phyloP scores from a whole-genome alignment of 139 green algal species.

The Zygnema circumcarinatum region DNA sequence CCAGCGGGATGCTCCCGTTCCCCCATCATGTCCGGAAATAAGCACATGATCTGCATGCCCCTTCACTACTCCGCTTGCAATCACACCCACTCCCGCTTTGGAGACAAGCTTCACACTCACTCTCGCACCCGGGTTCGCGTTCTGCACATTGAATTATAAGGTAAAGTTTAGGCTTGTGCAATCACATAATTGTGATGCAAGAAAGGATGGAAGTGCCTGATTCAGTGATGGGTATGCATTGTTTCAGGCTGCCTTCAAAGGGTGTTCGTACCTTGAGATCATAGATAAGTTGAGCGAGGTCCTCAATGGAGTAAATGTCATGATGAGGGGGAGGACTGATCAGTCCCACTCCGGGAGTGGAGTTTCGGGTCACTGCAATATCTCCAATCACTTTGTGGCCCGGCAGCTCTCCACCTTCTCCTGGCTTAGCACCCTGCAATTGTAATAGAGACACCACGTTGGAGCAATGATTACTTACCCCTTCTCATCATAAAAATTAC shows the following conservation, averaged over 20 bases:
- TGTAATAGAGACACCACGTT: neutral
- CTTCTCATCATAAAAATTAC: too few species aligned
- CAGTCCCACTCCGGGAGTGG: slow-evolving; percentile 88
- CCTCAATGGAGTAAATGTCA: slow-evolving; percentile 73
- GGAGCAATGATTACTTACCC: too few species aligned
- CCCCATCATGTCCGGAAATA: slow-evolving; percentile 92
- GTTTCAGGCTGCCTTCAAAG: too few species aligned
- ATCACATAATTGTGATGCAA: too few species aligned
- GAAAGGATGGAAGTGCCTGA: neutral
- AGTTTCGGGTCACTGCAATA: slow-evolving; percentile 84
- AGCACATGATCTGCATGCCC: slow-evolving; percentile 94
- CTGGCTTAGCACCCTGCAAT: slow-evolving; percentile 77
- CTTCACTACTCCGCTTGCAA: slow-evolving; percentile 91
- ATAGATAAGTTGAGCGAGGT: slow-evolving; percentile 71
- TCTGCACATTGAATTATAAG: slow-evolving; percentile 48
- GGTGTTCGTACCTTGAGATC: slow-evolving; percentile 73
- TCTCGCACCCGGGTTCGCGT: slow-evolving; percentile 73
- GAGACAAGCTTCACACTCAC: slow-evolving; percentile 93
- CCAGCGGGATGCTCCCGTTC: slow-evolving; percentile 89
- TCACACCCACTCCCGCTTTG: slow-evolving; percentile 93
- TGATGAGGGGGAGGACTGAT: slow-evolving; percentile 74
- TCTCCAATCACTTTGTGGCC: slow-evolving; percentile 88
- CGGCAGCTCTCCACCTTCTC: slow-evolving; percentile 93
- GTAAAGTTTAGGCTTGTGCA: too few species aligned
- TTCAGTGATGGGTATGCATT: too few species aligned